Evolutionary conservation across 352 stramenopile genomes (phyloP), one percentile per base, ranked within the genome.

Genomic region (Hyaloperonospora brassicae): DNA sequence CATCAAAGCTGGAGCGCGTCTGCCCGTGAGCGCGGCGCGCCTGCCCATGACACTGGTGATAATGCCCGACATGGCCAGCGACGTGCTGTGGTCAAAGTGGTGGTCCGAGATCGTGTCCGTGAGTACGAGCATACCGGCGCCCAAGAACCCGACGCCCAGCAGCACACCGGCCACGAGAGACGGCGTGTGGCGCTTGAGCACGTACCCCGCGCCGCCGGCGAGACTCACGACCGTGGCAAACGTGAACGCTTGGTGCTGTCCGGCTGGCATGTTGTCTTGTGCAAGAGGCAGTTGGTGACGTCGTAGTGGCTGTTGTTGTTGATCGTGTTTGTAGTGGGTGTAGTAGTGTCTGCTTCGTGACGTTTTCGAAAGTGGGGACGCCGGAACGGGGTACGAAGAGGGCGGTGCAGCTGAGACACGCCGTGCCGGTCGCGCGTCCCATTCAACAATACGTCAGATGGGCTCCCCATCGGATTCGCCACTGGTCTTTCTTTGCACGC

Each of bases 101-200:
- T 88, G 72, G 34, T 90, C 74, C 23, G 68, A 76, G 64, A 90
- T 90, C 13, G 70, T 72, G 38, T 88, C 78, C 0, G 74, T 84
- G 31, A 87, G 55, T 40, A 85, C 80, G 24, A 90, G 57, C 56
- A 86, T 52, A 5, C 78, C 80, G 0, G 76, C 74, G 14, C 68
- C 75, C n/a, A 90, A 63, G 45, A 90, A 90, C 22, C 64, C 70
- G 21, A 87, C 65, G n/a, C 78, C 63, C 1, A 90, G 56, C 11
- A 56, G 50, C n/a, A 76, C 78, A 34, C 80, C 78, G 13, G 74
- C 80, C 9, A 90, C 68, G 24, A 90, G 67, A 47, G 80, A 90
- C 41, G 80, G 77, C 23, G 75, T 31, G 53, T 86, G 70, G 40
- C 68, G 64, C 66, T 86, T 86, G 34, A 79, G 34, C 38, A 73